phyloP scores from a whole-genome alignment of 2,329 filamentous ascomycete genomes.

The Calonectria henricotiae region DNA sequence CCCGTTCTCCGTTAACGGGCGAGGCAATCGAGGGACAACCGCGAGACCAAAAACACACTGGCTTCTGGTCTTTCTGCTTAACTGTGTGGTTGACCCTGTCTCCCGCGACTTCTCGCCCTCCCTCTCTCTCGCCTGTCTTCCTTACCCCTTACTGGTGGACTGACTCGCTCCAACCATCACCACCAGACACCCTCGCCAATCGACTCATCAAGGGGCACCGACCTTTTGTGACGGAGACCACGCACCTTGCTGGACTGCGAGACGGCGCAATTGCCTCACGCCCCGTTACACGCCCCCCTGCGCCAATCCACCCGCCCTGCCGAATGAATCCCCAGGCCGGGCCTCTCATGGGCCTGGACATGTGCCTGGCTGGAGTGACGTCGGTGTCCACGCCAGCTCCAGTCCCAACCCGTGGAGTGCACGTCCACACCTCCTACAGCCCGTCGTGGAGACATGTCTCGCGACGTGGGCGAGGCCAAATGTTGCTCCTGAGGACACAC shows the following conservation, averaged over 20 bases:
- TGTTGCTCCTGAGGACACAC: conserved; percentile 48
- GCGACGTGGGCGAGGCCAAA: conserved; percentile 47
- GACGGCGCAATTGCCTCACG: conserved; percentile 29
- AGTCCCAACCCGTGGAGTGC: conserved; percentile 30
- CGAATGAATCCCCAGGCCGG: conserved; percentile 57
- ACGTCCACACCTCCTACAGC: conserved; percentile 40
- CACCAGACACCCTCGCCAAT: conserved; percentile 3
- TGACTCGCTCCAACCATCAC: conserved; percentile 24
- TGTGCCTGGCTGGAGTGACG: conserved; percentile 52
- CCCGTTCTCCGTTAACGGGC: conserved; percentile 50
- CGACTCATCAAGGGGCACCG: background rate
- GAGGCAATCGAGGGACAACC: conserved; percentile 33
- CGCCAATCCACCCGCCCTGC: conserved; percentile 32
- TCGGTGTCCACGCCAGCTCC: conserved; percentile 43
- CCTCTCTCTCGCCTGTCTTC: conserved; percentile 1
- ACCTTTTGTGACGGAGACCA: conserved; percentile 1
- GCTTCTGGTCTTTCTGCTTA: background rate
- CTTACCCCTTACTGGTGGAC: conserved; percentile 18
- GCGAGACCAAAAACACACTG: conserved; percentile 36
- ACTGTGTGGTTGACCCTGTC: background rate
- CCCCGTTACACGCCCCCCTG: conserved; percentile 30
- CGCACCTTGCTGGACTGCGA: conserved; percentile 22
- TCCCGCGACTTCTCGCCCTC: background rate
- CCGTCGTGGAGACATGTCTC: conserved; percentile 48
- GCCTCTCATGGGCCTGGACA: conserved; percentile 54